Evolutionary conservation across 805 yeast species (phyloP).

Genomic region (Metschnikowia henanensis): DNA sequence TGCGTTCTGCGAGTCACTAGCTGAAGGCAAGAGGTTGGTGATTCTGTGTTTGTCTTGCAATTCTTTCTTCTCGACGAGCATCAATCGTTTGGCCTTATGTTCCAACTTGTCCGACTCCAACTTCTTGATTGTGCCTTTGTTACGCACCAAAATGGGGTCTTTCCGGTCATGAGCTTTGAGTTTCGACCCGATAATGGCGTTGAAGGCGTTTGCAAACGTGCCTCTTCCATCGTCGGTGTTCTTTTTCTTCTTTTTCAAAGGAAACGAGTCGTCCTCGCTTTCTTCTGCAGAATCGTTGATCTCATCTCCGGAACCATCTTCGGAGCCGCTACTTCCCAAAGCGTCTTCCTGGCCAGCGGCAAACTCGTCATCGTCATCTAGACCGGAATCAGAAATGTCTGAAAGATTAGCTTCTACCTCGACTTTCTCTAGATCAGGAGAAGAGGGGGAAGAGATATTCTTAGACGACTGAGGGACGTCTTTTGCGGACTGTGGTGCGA

Average conservation of each 20-base stretch:
- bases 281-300: conserved; percentile 12
- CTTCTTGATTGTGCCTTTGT: conserved; percentile 65
- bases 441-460: too few relatives aligned
- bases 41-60: conserved; percentile 66
- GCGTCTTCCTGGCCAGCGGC: conserved; percentile 22
- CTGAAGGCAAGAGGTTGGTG: conserved; percentile 62
- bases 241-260: conserved; percentile 55
- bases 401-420: conserved; percentile 1
- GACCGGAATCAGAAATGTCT: conserved; percentile 19
- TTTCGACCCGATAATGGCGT: conserved; percentile 79
- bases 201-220: conserved; percentile 79
- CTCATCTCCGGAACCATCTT: conserved; percentile 13
- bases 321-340: conserved; percentile 11
- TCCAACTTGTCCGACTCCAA: conserved; percentile 82
- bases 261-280: conserved; percentile 26
- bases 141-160: conserved; percentile 90
- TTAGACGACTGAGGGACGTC: background rate
- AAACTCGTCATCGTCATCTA: conserved; percentile 28
- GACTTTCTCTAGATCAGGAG: background rate
- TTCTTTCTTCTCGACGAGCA: conserved; percentile 70
- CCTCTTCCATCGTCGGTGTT: conserved; percentile 69
- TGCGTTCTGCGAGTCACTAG: conserved; percentile 55
- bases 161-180: conserved; percentile 85
- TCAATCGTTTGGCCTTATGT: conserved; percentile 71
- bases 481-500: background rate